phyloP scores from a whole-genome alignment of 306 rosid species.

The Fragaria iinumae region DNA sequence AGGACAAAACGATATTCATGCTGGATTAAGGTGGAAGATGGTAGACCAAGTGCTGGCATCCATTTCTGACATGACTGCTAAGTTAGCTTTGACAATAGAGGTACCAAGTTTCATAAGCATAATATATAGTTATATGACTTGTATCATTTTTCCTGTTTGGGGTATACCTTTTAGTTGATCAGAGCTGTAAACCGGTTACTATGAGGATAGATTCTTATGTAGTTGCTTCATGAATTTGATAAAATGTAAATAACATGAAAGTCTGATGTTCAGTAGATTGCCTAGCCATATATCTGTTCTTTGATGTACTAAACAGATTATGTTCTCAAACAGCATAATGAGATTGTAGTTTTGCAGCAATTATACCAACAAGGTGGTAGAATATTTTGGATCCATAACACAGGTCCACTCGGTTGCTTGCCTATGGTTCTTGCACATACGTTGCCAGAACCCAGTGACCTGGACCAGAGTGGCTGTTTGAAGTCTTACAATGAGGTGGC shows the following conservation, averaged over 20 bases:
- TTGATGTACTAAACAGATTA: neutral
- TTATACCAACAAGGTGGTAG: constrained; percentile 25
- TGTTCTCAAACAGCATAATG: neutral
- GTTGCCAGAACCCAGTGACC: neutral
- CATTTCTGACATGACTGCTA: constrained; percentile 6
- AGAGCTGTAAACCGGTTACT: neutral
- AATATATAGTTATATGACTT: neutral
- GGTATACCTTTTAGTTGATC: neutral
- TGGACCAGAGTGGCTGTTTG: constrained; percentile 24
- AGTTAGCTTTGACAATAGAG: constrained; percentile 17
- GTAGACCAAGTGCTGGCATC: constrained; percentile 18
- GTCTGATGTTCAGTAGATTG: too few species aligned
- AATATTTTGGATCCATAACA: constrained; percentile 29
- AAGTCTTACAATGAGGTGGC: constrained; percentile 26
- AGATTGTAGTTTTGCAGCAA: constrained; percentile 19
- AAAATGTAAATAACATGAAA: too few species aligned
- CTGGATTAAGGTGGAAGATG: constrained; percentile 5
- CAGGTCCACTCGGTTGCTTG: constrained; percentile 37
- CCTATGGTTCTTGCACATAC: neutral
- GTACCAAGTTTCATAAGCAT: neutral
- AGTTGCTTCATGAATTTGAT: neutral
- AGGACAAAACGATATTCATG: constrained; percentile 26
- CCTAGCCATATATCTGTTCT: neutral
- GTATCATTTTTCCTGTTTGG: neutral
- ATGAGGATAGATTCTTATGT: neutral